Base-by-base conservation (phyloP, 179 eudicot species). In the Spergularia azorica region DNA sequence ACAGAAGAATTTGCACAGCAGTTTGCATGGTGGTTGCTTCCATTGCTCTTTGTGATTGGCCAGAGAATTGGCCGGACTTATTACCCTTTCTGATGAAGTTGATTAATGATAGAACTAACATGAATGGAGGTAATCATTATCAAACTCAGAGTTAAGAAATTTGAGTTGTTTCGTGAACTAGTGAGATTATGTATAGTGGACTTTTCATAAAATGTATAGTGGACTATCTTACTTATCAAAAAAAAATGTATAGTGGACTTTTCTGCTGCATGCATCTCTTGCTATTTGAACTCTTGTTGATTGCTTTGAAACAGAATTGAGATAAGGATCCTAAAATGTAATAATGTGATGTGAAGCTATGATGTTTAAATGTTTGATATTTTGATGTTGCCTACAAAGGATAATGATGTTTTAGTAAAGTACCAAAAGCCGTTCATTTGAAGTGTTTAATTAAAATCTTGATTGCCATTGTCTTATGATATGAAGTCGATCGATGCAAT, bases 41-140 rank as follows among this genome's bases (percentile, higher is more conserved):
- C 68, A 87, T 95, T 80, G 99, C 95, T 54, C 88, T 88, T n/a
- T 87, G 90, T 80, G 99, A 95, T 72, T 95, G 99, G 97, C 99
- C 99, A 15, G 97, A 90, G 81, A 90, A 95, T 71, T 95, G 99
- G 99, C 92, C 97, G 43, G 94, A 95, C 80, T 83, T 95, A 76
- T 70, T 95, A 71, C 95, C 97, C 66, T 88, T 86, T 79, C 80
- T 95, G 77, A 79, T 95, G 81, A 88, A 88, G 83, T 87, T 91
- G 85, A 84, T 95, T 38, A 88, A 74, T 81, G 95, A 95, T 82
- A 91, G 82, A 75, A 77, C 85, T 63, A 91, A 90, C 73, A 77
- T 86, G 82, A 84, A 87, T 79, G 97, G 97, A 70, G 97, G 99
- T 91, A 80, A 80, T 72, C 57, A 50, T 71, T 71, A 46, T 56